Evolutionary conservation across 1,139 yeast genomes (phyloP).

Genomic region (Debaryomyces sp.): DNA sequence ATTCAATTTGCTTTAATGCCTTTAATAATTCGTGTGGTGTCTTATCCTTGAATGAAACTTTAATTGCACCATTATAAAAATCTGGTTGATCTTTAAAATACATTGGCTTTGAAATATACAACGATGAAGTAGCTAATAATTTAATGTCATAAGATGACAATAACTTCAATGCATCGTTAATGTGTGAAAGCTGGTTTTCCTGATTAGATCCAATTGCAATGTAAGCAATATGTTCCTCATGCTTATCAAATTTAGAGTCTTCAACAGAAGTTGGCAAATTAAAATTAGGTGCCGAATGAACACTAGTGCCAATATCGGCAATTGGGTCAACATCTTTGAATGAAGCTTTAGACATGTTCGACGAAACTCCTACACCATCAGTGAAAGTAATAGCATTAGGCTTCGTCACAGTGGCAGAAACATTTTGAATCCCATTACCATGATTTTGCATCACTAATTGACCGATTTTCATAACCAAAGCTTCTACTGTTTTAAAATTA

Average conservation of each 20-base stretch:
- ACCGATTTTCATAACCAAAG: slow-evolving; percentile 75
- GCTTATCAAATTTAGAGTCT: slow-evolving; percentile 15
- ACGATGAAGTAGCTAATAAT: slow-evolving; percentile 67
- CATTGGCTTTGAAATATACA: slow-evolving; percentile 93
- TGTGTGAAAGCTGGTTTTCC: slow-evolving; percentile 70
- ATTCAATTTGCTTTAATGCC: slow-evolving; percentile 75
- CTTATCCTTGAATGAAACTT: slow-evolving; percentile 51
- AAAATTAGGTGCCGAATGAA: slow-evolving; percentile 17
- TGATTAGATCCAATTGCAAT: slow-evolving; percentile 89
- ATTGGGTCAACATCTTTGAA: slow-evolving; percentile 31
- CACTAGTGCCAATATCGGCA: slow-evolving; percentile 8
- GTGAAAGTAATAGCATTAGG: slow-evolving; percentile 89
- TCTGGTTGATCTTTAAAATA: slow-evolving; percentile 78
- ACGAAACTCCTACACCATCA: slow-evolving; percentile 86
- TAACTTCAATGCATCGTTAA: slow-evolving; percentile 56
- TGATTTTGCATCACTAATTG: slow-evolving; percentile 55
- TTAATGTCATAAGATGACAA: slow-evolving; percentile 47
- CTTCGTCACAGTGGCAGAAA: slow-evolving; percentile 70
- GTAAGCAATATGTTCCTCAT: slow-evolving; percentile 56
- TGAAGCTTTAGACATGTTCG: slow-evolving; percentile 48
- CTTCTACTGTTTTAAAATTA: slow-evolving; percentile 90
- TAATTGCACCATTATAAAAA: slow-evolving; percentile 82
- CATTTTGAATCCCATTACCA: slow-evolving; percentile 37
- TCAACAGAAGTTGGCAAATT: slow-evolving; percentile 39
- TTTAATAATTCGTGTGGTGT: slow-evolving; percentile 66